These are phyloP conservation scores for Daedaleopsis sinensis DNA, from an alignment of 768 basidiomycete species.

Conservation along the genomic window DNA sequence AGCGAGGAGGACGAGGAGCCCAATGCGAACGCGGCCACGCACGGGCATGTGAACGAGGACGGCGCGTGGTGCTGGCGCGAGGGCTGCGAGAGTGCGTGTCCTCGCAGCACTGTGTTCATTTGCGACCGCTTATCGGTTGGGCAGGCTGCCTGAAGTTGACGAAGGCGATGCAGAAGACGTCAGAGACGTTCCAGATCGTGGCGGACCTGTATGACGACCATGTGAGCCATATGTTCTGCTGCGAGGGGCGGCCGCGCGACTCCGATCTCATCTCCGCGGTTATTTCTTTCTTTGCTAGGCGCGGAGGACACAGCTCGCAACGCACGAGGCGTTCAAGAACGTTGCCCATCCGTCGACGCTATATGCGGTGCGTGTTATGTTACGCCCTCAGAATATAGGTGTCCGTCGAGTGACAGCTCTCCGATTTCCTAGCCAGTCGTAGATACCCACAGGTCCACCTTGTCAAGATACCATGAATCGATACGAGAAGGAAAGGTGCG, in stretches of 20 bases:
- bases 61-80: conserved; percentile 92
- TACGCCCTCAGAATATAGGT: no score
- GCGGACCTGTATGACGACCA: conserved; percentile 82
- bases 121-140: neutral
- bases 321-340: conserved; percentile 75
- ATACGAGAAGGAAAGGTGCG: conserved; percentile 40
- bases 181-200: conserved; percentile 71
- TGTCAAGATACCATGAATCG: conserved; percentile 65
- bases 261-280: neutral
- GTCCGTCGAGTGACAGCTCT: no score
- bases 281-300: conserved; percentile 53
- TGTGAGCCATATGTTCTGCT: conserved; percentile 42
- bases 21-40: conserved; percentile 32
- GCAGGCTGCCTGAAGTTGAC: conserved; percentile 78
- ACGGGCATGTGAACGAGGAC: conserved; percentile 64
- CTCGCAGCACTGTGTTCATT: neutral
- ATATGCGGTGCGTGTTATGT: conserved; percentile 56
- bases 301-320: conserved; percentile 67
- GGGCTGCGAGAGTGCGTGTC: conserved; percentile 59
- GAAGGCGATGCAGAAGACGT: conserved; percentile 75
- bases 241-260: neutral
- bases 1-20: conserved; percentile 44
- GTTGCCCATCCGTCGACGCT: conserved; percentile 75
- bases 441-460: conserved; percentile 74
- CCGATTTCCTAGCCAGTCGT: conserved; percentile 54